phyloP scores from a whole-genome alignment of 768 basidiomycete genomes.

The Leccinum barrowsii region DNA sequence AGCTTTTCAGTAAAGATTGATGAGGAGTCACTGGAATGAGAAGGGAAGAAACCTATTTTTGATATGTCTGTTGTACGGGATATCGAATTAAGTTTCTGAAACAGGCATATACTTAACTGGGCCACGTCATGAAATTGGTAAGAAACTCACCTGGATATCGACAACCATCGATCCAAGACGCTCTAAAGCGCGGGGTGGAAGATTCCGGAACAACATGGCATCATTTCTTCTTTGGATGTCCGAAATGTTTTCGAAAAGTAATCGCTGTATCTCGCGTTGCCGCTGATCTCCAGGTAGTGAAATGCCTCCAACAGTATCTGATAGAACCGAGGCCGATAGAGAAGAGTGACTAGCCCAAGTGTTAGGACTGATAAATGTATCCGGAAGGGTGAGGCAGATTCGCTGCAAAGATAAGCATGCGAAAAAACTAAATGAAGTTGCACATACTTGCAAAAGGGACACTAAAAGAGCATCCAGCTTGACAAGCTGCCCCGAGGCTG shows the following conservation, averaged over 20 bases:
- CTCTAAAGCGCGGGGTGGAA: constrained; percentile 58
- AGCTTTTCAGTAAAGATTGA: constrained; percentile 62
- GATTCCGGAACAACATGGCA: constrained; percentile 68
- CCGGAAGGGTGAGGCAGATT: constrained; percentile 65
- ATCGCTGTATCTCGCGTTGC: constrained; percentile 44
- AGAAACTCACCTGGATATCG: constrained; percentile 43
- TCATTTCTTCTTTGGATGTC: constrained; percentile 78
- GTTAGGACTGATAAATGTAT: constrained; percentile 70
- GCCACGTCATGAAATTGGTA: not conserved
- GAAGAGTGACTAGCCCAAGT: constrained; percentile 56
- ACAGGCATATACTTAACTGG: not conserved
- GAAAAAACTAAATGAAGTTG: not conserved
- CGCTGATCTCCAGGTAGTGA: constrained; percentile 19
- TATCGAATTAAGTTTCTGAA: constrained; percentile 74
- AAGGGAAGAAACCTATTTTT: constrained; percentile 55
- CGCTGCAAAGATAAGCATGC: constrained; percentile 40
- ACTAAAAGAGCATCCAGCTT: constrained; percentile 52
- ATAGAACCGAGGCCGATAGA: constrained; percentile 38
- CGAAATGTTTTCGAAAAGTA: constrained; percentile 55
- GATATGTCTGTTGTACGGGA: constrained; percentile 60
- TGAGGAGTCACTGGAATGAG: constrained; percentile 33
- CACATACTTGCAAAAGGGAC: constrained; percentile 57
- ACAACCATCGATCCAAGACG: constrained; percentile 58
- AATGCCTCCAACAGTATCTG: constrained; percentile 35
- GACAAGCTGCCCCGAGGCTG: constrained; percentile 53